phyloP scores from a whole-genome alignment of 129 eudicot genomes.

The Scalesia atractyloides region DNA sequence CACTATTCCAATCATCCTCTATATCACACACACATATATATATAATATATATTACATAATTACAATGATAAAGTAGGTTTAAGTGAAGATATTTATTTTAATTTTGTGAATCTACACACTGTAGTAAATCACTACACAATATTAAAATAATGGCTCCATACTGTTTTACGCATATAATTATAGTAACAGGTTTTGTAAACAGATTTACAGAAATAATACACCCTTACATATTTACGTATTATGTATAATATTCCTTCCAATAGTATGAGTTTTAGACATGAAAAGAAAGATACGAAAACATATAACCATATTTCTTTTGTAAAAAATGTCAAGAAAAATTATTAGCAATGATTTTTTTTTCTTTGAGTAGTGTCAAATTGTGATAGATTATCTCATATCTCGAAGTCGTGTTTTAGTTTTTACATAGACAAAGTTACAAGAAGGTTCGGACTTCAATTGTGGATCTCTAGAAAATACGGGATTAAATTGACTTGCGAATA shows the following conservation, averaged over 20 bases:
- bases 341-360: no score
- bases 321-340: no score
- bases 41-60: not conserved
- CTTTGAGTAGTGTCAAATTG: no score
- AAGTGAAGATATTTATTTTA: not conserved
- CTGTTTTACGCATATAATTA: not conserved
- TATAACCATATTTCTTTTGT: no score
- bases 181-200: not conserved
- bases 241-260: not conserved
- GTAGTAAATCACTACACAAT: not conserved
- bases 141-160: not conserved
- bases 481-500: not conserved
- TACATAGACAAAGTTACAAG: not conserved
- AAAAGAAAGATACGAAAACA: not conserved
- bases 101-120: not conserved
- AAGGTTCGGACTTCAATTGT: not conserved
- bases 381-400: not conserved
- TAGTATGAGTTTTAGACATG: not conserved
- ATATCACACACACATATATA: not conserved
- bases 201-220: not conserved
- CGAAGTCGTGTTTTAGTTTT: not conserved
- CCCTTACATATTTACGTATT: not conserved
- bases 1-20: conserved; percentile 19
- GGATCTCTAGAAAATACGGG: not conserved
- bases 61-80: not conserved